These are phyloP conservation scores for Pisolithus marmoratus DNA, from an alignment of 768 basidiomycete genomes.

Conservation along the genomic window DNA sequence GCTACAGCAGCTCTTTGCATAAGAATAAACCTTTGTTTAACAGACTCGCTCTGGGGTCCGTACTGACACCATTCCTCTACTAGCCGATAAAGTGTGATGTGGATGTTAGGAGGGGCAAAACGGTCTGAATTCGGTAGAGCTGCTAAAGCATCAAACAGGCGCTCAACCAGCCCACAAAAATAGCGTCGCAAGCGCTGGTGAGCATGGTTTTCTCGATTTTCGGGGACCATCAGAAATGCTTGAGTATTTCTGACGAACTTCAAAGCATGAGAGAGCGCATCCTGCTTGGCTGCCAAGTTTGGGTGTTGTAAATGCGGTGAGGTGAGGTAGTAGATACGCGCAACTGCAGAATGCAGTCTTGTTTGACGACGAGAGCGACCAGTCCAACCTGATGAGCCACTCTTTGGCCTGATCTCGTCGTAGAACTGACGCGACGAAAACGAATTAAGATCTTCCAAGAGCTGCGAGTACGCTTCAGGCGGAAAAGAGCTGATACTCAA, in stretches of 20 bases:
- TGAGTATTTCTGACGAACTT: conserved; percentile 85
- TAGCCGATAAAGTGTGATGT: conserved; percentile 73
- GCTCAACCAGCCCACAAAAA: conserved; percentile 86
- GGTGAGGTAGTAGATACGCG: conserved; percentile 84
- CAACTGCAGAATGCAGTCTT: conserved; percentile 79
- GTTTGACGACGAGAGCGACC: conserved; percentile 68
- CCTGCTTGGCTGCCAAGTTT: conserved; percentile 60
- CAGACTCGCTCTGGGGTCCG: conserved; percentile 67
- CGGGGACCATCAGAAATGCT: conserved; percentile 63
- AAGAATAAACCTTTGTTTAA: conserved; percentile 58
- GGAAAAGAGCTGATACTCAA: conserved; percentile 87
- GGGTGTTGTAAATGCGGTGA: conserved; percentile 71
- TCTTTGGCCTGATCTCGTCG: conserved; percentile 54
- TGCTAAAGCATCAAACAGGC: conserved; percentile 73
- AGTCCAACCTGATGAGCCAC: conserved; percentile 34
- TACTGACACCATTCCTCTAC: conserved; percentile 94
- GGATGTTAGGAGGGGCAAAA: conserved; percentile 69
- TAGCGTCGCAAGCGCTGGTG: conserved; percentile 81
- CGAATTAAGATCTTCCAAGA: conserved; percentile 78
- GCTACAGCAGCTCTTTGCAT: conserved; percentile 66
- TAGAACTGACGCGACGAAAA: conserved; percentile 80
- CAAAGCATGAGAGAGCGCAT: conserved; percentile 72
- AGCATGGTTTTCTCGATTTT: conserved; percentile 69
- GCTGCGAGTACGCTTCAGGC: conserved; percentile 64
- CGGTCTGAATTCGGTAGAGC: conserved; percentile 68